These are phyloP conservation scores for Skeletonema grethae DNA, from an alignment of 108 stramenopile species.

Conservation along the genomic window DNA sequence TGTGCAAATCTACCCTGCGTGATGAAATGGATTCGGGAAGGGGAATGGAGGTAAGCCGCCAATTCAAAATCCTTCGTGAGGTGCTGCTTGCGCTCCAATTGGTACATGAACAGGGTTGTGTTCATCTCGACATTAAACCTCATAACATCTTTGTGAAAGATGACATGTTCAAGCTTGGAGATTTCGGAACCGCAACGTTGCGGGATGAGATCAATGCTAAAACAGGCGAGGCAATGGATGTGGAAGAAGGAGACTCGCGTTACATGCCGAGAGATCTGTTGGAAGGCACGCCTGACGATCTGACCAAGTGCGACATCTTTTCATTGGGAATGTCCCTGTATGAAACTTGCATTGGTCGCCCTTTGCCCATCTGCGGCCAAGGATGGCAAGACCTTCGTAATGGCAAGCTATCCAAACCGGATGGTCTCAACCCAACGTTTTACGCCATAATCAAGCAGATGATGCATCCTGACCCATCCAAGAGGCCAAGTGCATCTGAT, in stretches of 20 bases:
- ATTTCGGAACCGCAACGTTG: slow-evolving; percentile 59
- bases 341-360: slow-evolving; percentile 51
- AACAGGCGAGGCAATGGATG: slow-evolving; percentile 24
- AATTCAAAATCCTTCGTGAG: slow-evolving; percentile 54
- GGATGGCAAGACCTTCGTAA: slow-evolving; percentile 67
- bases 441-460: slow-evolving; percentile 42
- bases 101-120: slow-evolving; percentile 55
- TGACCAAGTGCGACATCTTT: slow-evolving; percentile 87
- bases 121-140: slow-evolving; percentile 74
- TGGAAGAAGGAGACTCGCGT: slow-evolving; percentile 72
- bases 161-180: slow-evolving; percentile 66
- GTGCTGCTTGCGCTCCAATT: slow-evolving; percentile 61
- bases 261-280: slow-evolving; percentile 73
- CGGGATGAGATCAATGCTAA: slow-evolving; percentile 19
- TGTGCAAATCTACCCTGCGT: slow-evolving; percentile 41
- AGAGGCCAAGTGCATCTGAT: slow-evolving; percentile 52
- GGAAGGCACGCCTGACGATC: slow-evolving; percentile 65
- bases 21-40: slow-evolving; percentile 40
- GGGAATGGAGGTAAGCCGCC: slow-evolving; percentile 8
- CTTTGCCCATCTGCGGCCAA: slow-evolving; percentile 57
- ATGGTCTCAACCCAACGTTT: slow-evolving; percentile 40
- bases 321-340: slow-evolving; percentile 71
- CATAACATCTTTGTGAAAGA: slow-evolving; percentile 72
- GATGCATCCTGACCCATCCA: slow-evolving; percentile 58
- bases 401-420: slow-evolving; percentile 46